phyloP scores from a whole-genome alignment of 805 yeast species.

The Hanseniaspora osmophila region DNA sequence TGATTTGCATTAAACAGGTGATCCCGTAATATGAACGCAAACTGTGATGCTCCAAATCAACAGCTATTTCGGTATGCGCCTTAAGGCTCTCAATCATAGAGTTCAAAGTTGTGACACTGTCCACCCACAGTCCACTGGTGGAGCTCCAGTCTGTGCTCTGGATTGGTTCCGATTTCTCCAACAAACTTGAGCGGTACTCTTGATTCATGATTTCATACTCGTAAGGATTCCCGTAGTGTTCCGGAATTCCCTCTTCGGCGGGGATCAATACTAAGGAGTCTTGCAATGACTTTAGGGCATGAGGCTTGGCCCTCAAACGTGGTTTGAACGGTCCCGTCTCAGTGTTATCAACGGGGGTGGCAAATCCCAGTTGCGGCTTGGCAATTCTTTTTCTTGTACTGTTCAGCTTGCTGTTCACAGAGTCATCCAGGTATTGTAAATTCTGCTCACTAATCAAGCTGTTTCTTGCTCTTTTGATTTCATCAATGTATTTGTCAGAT shows the following conservation, averaged over 20 bases:
- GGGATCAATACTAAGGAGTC: constrained; percentile 30
- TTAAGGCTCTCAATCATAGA: constrained; percentile 42
- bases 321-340: constrained; percentile 70
- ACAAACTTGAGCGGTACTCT: constrained; percentile 49
- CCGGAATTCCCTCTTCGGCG: constrained; percentile 30
- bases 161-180: constrained; percentile 33
- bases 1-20: constrained; percentile 86
- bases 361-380: constrained; percentile 62
- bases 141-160: constrained; percentile 51
- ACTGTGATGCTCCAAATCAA: constrained; percentile 94
- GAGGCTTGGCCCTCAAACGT: constrained; percentile 54
- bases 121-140: constrained; percentile 60
- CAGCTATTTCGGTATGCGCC: constrained; percentile 54
- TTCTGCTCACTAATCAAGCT: constrained; percentile 6
- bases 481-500: constrained; percentile 55
- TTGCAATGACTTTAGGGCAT: constrained; percentile 44
- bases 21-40: constrained; percentile 80
- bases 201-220: constrained; percentile 54
- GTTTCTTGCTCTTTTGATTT: constrained; percentile 14
- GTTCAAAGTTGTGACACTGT: constrained; percentile 35
- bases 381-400: constrained; percentile 8
- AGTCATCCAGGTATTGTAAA: constrained; percentile 38
- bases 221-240: constrained; percentile 72
- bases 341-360: constrained; percentile 47
- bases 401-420: constrained; percentile 4